A percentile compares a stretch with the other conserved stretches of the same genome.
Evolutionary conservation across 2,329 filamentous ascomycete genomes (phyloP).

Genomic region (Emergomyces orientalis): DNA sequence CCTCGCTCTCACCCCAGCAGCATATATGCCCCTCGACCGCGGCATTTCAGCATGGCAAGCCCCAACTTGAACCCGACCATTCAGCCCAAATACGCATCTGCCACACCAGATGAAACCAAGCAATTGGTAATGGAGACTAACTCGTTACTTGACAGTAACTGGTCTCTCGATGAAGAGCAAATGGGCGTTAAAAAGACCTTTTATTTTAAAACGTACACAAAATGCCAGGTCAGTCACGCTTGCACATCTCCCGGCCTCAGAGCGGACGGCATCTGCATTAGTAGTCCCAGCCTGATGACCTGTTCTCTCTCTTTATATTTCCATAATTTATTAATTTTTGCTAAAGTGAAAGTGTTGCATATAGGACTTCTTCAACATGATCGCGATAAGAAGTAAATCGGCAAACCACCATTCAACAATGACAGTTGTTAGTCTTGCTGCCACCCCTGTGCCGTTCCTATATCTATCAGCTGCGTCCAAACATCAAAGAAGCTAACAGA

Average conservation of each 20-base stretch:
- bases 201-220: constrained; percentile 33
- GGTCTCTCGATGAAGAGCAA: constrained; percentile 27
- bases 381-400: constrained; percentile 27
- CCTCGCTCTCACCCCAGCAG: neutral
- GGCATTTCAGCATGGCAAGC: constrained; percentile 1
- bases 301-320: neutral
- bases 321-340: neutral
- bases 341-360: neutral
- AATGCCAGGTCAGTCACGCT: constrained; percentile 26
- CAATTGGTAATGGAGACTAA: constrained; percentile 16
- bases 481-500: neutral
- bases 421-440: constrained; percentile 7
- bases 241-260: neutral
- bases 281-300: too few relatives aligned
- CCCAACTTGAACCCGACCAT: neutral
- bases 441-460: neutral
- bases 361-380: constrained; percentile 31
- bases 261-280: neutral
- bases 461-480: neutral
- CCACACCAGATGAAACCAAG: neutral
- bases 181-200: constrained; percentile 31
- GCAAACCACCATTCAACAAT: constrained; percentile 10
- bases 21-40: neutral
- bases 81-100: neutral
- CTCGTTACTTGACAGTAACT: constrained; percentile 23